Evolutionary conservation across 2,329 filamentous ascomycete species (phyloP), one percentile per base, ranked within the genome.

Genomic region (Xylaria hypoxylon): DNA sequence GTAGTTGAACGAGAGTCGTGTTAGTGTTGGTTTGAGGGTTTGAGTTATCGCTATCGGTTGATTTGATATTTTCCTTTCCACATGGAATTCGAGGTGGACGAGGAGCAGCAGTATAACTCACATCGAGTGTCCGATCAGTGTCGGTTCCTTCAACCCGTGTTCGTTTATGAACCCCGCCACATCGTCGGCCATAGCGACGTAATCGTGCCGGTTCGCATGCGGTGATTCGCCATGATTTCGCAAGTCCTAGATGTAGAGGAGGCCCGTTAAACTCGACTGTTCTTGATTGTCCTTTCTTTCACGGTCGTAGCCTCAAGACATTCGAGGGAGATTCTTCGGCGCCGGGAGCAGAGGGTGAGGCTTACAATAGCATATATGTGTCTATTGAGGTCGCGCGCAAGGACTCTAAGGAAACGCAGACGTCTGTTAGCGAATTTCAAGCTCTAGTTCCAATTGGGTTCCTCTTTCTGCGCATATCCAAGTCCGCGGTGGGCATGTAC

Each of bases 81-180:
- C 6, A 33, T 10, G 8, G 13, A 55, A 35, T 31, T 13, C 8
- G 35, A 40, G 8, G 55, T 19, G 28, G 45, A 19, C 35, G 38
- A 11, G 24, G 13, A n/a, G 35, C 11, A 19, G 35, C 11, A 7
- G 33, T 26, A 40, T 53, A 31, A 73, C 86, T 74, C 79, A 92
- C 95, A 98, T 98, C 1, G 93, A 97, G 80, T 98, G 96, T 0
- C 95, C 95, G 74, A 98, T 96, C 31, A 98, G 81, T 0, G 92
- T 93, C 1, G 90, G 84, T 31, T 91, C 82, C 50, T 85, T 81
- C n/a, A 97, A 81, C 3, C 84, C 82, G 77, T 96, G 90, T 61
- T 91, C 81, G 5, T 84, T 73, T 62, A 98, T 90, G 78, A 98
- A 98, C 50, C 86, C 83, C 61, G 90, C 88, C 11, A 97, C 89